These are phyloP conservation scores for Petrea volubilis DNA, from an alignment of 257 asterid species.

Conservation along the genomic window DNA sequence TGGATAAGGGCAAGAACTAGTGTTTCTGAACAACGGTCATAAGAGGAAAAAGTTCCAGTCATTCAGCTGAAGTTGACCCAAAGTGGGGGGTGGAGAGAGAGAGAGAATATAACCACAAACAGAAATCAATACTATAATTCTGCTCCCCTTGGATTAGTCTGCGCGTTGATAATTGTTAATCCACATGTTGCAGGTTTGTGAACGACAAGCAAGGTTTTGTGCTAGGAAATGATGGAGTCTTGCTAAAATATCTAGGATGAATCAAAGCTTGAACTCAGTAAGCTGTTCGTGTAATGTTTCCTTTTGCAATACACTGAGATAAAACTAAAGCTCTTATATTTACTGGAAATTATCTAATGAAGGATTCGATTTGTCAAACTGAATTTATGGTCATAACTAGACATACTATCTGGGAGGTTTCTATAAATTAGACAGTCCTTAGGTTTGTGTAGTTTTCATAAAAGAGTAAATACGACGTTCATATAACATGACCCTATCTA, in stretches of 20 bases:
- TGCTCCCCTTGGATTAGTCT: not conserved
- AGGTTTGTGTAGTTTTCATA: not conserved
- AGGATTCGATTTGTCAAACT: too few species aligned
- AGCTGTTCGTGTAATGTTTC: not conserved
- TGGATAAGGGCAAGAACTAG: not conserved
- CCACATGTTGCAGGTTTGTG: conserved; percentile 64
- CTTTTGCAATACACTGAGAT: not conserved
- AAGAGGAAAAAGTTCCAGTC: not conserved
- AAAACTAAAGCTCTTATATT: too few species aligned
- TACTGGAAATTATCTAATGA: not conserved
- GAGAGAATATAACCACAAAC: not conserved
- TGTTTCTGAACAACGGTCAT: not conserved
- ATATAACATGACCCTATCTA: too few species aligned
- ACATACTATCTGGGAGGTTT: not conserved
- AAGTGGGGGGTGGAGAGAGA: not conserved
- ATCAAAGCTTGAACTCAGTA: conserved; percentile 20
- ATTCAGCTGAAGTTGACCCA: not conserved
- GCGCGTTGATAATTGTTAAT: not conserved
- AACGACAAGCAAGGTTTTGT: conserved; percentile 88
- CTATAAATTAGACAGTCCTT: not conserved
- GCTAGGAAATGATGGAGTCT: conserved; percentile 91
- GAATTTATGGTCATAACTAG: too few species aligned
- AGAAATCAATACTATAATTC: not conserved
- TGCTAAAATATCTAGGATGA: conserved; percentile 92
- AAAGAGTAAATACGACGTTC: too few species aligned